These are phyloP conservation scores for Gloeophyllum trabeum DNA, from an alignment of 768 basidiomycete species.

Conservation along the genomic window DNA sequence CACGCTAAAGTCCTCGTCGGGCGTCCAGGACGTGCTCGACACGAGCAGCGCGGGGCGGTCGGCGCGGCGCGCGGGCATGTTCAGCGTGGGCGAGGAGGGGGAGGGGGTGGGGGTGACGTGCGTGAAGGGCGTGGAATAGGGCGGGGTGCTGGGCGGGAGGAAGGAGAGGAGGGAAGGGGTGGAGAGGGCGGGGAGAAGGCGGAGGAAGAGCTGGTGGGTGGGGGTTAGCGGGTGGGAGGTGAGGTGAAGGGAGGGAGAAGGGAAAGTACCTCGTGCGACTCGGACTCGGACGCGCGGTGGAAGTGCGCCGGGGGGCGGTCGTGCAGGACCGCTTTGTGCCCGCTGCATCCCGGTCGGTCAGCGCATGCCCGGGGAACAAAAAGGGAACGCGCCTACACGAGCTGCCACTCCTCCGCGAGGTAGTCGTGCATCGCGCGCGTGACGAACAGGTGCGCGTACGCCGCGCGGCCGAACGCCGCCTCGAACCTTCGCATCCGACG, in stretches of 20 bases:
- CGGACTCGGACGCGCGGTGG: slow-evolving; percentile 53
- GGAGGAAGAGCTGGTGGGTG: slow-evolving; percentile 38
- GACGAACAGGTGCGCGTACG: slow-evolving; percentile 90
- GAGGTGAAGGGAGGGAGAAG: slow-evolving; percentile 15
- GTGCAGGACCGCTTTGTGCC: slow-evolving; percentile 67
- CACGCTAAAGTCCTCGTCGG: slow-evolving; percentile 90
- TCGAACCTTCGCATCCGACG: slow-evolving; percentile 78
- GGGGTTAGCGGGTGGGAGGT: slow-evolving; percentile 19
- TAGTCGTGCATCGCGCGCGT: slow-evolving; percentile 76
- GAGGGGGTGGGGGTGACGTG: slow-evolving; percentile 19
- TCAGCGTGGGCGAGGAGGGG: slow-evolving; percentile 7
- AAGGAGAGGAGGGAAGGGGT: slow-evolving; percentile 39
- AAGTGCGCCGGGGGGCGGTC: slow-evolving; percentile 89
- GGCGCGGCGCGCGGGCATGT: slow-evolving; percentile 38
- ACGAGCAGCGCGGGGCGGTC: slow-evolving; percentile 83
- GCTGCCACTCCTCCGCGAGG: slow-evolving; percentile 60
- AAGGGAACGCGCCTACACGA: slow-evolving; percentile 35
- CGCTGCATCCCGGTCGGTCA: too few relatives aligned
- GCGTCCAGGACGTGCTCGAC: slow-evolving; percentile 94
- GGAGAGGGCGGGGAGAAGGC: slow-evolving; percentile 35
- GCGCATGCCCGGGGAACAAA: not conserved
- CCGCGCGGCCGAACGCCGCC: slow-evolving; percentile 59
- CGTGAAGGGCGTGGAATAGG: slow-evolving; percentile 59
- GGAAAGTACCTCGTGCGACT: slow-evolving; percentile 60
- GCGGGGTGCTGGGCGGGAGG: slow-evolving; percentile 37